Evolutionary conservation across 305 asterid species (phyloP).

Genomic region (Fraxinus nigra): DNA sequence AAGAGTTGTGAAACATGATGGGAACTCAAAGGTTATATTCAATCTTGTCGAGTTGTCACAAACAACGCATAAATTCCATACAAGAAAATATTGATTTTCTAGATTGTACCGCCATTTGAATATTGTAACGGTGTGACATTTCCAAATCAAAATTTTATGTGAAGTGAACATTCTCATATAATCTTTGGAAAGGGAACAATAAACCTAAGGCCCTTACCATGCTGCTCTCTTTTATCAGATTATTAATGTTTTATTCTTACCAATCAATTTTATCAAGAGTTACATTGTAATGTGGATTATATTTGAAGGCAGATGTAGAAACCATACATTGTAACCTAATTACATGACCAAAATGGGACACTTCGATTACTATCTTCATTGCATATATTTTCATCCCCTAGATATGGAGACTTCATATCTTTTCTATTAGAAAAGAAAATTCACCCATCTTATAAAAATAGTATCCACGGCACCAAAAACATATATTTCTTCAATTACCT

Average conservation of each 20-base stretch:
- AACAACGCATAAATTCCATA: neutral
- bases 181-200: neutral
- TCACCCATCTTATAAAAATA: neutral
- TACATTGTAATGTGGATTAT: neutral
- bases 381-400: neutral
- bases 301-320: neutral
- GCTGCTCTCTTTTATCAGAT: neutral
- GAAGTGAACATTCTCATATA: neutral
- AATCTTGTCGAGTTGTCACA: slow-evolving; percentile 2
- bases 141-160: neutral
- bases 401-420: neutral
- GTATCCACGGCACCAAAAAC: neutral
- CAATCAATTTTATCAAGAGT: neutral
- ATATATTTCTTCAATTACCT: neutral
- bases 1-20: neutral
- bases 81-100: neutral
- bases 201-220: neutral
- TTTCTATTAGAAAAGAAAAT: neutral
- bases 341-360: neutral
- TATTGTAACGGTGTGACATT: neutral
- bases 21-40: neutral
- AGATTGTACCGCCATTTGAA: neutral
- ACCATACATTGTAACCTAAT: neutral
- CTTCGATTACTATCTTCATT: neutral
- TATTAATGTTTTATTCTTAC: neutral